These are phyloP conservation scores for Ceratocystis cacaofunesta DNA, from an alignment of 2,329 filamentous ascomycete genomes.

Conservation along the genomic window DNA sequence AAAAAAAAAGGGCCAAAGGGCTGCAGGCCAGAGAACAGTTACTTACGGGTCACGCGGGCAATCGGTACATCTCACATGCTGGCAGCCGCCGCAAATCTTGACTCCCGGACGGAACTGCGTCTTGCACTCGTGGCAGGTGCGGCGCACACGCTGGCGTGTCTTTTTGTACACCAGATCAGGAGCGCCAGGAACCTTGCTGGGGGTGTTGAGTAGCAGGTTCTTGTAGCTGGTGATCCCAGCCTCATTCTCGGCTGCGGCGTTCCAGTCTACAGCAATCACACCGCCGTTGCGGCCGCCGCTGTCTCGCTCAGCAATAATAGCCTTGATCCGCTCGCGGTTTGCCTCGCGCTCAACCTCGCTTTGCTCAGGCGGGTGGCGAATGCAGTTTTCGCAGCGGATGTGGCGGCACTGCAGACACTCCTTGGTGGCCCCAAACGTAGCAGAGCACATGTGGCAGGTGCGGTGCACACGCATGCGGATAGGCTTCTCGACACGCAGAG, in stretches of 20 bases:
- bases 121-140: constrained; percentile 62
- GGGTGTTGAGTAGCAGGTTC: constrained; percentile 38
- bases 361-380: constrained; percentile 55
- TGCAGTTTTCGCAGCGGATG: constrained; percentile 64
- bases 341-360: constrained; percentile 39
- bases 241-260: constrained; percentile 28
- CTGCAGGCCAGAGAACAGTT: neutral
- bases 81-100: constrained; percentile 53
- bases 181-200: constrained; percentile 45
- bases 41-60: constrained; percentile 70
- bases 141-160: constrained; percentile 56
- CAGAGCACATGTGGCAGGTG: constrained; percentile 67
- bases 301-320: constrained; percentile 41
- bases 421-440: constrained; percentile 57
- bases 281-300: constrained; percentile 28
- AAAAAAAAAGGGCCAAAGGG: too few relatives aligned
- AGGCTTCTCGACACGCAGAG: constrained; percentile 55
- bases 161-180: constrained; percentile 60
- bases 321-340: constrained; percentile 34
- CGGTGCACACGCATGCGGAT: constrained; percentile 66
- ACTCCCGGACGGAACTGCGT: constrained; percentile 42
- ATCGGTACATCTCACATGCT: constrained; percentile 61
- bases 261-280: constrained; percentile 29
- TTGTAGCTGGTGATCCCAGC: constrained; percentile 20
- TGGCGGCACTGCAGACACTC: constrained; percentile 67